Evolutionary conservation across 805 yeast genomes (phyloP), one percentile per base, ranked within the genome.

Genomic region (Priceomyces fermenticarens): DNA sequence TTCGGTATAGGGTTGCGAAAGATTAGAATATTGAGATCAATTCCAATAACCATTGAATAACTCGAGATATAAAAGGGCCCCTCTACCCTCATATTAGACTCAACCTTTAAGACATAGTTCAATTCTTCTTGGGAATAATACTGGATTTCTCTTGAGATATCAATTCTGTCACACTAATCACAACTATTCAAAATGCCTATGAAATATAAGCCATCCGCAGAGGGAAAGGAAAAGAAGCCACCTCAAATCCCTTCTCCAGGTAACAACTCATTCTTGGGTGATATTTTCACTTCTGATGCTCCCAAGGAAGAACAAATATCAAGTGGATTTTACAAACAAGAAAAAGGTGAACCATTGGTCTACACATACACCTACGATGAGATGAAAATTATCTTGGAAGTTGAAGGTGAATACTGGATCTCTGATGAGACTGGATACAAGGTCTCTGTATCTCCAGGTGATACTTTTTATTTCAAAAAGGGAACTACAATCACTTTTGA

Each of bases 321-420:
- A 12, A 71, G 81, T 57, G 89, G 89, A 39, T 82, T 83, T 68
- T 83, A 78, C 75, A 74, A 70, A 54, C 88, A 83, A 64, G 83
- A 80, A 60, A 66, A 68, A 41, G 88, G 88, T 44, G 81, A 77
- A 59, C 77, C 83, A 36, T 72, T 83, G 57, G 85, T 77, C n/a
- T 83, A 83, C 73, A 61, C 67, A 42, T 83, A 83, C 66, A 67
- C 49, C 46, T 59, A 81, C 63, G 86, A 83, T 55, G 88, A 81
- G 65, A 76, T 80, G 78, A 83, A 83, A 65, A 69, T 83, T 51
- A 75, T 80, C 58, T 71, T 82, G 47, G 87, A 83, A 61, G 81
- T 79, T 41, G 80, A 76, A 52, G 87, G 87, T 49, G 80, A 77
- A 54, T 81, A 78, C 70, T 66, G 70, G 38, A 70, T 83, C 52